phyloP scores from a whole-genome alignment of 192 early-diverging fungal species.

The Podila minutissima region DNA sequence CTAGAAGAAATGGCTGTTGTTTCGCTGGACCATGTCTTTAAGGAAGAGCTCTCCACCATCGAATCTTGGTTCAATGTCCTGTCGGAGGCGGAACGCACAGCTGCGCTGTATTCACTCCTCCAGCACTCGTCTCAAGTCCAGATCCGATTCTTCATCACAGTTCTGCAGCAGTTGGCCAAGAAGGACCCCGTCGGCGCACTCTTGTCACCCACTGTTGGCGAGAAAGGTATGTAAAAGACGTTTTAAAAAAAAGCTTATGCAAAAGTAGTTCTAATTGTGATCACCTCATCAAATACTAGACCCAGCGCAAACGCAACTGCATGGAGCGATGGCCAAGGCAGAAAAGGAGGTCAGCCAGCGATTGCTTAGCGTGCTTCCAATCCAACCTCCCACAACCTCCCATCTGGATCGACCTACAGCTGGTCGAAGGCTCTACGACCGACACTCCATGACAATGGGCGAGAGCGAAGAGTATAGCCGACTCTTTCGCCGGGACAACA shows the following conservation, averaged over 20 bases:
- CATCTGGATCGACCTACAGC: slow-evolving; percentile 34
- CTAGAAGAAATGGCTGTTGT: slow-evolving; percentile 90
- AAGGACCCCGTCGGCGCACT: slow-evolving; percentile 77
- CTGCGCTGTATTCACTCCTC: slow-evolving; percentile 90
- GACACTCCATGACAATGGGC: slow-evolving; percentile 62
- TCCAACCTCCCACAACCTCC: slow-evolving; percentile 37
- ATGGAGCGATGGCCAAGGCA: slow-evolving; percentile 64
- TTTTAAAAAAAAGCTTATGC: not conserved
- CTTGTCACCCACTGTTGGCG: slow-evolving; percentile 60
- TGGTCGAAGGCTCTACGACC: slow-evolving; percentile 65
- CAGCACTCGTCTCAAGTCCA: slow-evolving; percentile 93
- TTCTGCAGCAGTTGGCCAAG: slow-evolving; percentile 92
- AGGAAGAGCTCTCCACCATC: slow-evolving; percentile 91
- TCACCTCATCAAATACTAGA: slow-evolving; percentile 19
- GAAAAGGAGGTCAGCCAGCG: slow-evolving; percentile 59
- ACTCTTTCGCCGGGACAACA: slow-evolving; percentile 43
- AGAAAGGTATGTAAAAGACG: slow-evolving; percentile 52
- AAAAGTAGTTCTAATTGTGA: not conserved
- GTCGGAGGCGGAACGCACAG: slow-evolving; percentile 90
- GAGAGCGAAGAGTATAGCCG: slow-evolving; percentile 58
- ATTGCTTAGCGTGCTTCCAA: slow-evolving; percentile 39
- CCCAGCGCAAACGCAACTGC: slow-evolving; percentile 59
- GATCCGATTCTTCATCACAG: slow-evolving; percentile 94
- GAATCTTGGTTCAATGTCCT: slow-evolving; percentile 96
- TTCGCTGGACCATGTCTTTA: slow-evolving; percentile 83